Evolutionary conservation across 345 rosid genomes (phyloP), one percentile per base, ranked within the genome.

Genomic region (Lagerstroemia speciosa): DNA sequence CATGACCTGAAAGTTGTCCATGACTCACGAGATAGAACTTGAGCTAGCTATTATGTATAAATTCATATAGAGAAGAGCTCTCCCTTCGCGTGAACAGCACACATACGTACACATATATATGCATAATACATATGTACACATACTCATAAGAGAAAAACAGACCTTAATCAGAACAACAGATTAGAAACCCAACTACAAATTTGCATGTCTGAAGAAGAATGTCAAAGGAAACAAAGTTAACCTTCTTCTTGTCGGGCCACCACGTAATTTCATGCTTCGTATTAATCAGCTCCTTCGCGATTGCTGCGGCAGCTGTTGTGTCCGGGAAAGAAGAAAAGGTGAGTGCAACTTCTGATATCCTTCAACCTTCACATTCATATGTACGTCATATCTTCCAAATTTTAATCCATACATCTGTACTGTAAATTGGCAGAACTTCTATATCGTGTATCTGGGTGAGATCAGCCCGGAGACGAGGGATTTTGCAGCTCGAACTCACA

Each of bases 401-500:
- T 27, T 12, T 27, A 14, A 0, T 29, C 16, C 15, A 41, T 9
- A 41, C 15, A 41, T 41, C 46, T 16, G 2, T 7, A n/a, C 0
- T 33, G 33, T 67, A 7, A 30, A 30, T 70, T 26, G 3, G 34
- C 66, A 78, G 81, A 76, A 65, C 6, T 77, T 75, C 48, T 75
- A 72, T 68, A 73, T 80, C 57, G 79, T 75, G 26, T 75, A 67
- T 67, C 63, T 80, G 34, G 76, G 72, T 65, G 81, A 73, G 50
- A 31, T 62, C 30, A 19, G 63, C 32, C 9, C 17, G 26, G 72
- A 64, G 45, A n/a, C 63, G 45, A 34, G 20, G 20, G 40, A 53
- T 29, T 26, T 32, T 8, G 26, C 63, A 46, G 74, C 43, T 30
- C 72, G 77, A 29, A 60, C 70, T 62, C 73, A 71, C 41, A 30